Conservation (phyloP, 164 flowering plant genomes). For the Magnolia officinalis region DNA sequence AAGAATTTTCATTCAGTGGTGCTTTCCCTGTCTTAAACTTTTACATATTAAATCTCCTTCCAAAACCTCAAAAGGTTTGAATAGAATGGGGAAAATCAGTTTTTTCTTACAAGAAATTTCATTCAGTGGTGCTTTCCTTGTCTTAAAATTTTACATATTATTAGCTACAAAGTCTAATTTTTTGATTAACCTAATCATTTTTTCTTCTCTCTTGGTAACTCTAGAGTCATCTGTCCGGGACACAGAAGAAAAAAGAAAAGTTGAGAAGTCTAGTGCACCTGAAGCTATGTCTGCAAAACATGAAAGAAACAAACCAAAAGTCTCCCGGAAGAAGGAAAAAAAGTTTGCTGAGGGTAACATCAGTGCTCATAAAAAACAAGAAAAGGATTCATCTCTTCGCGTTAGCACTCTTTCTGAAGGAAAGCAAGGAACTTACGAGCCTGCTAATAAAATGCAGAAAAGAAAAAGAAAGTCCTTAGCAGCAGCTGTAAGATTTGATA, state of each 20-base stretch:
- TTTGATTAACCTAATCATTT: no score
- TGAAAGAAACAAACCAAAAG: slow-evolving; percentile 31
- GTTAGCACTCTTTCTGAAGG: slow-evolving; percentile 24
- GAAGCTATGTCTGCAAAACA: slow-evolving; percentile 27
- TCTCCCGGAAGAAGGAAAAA: slow-evolving; percentile 27
- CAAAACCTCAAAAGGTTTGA: no score
- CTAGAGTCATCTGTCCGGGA: slow-evolving; percentile 42
- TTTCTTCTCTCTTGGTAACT: not conserved
- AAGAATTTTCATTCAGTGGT: no score
- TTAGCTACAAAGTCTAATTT: no score
- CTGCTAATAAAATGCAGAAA: slow-evolving; percentile 23
- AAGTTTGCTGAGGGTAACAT: slow-evolving; percentile 16
- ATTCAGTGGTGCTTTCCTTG: no score
- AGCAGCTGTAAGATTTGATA: slow-evolving; percentile 35
- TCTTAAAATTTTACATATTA: no score
- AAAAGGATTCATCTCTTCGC: slow-evolving; percentile 22
- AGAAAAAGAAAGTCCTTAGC: slow-evolving; percentile 34
- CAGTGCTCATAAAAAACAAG: slow-evolving; percentile 21
- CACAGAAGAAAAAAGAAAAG: slow-evolving; percentile 29
- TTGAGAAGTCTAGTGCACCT: slow-evolving; percentile 24
- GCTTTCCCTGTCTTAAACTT: no score
- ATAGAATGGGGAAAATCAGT: no score
- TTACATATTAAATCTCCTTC: no score
- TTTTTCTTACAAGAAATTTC: no score
- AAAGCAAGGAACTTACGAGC: slow-evolving; percentile 24